Evolutionary conservation across 768 basidiomycete genomes (phyloP).

Genomic region (Pleurotus tuoliensis): DNA sequence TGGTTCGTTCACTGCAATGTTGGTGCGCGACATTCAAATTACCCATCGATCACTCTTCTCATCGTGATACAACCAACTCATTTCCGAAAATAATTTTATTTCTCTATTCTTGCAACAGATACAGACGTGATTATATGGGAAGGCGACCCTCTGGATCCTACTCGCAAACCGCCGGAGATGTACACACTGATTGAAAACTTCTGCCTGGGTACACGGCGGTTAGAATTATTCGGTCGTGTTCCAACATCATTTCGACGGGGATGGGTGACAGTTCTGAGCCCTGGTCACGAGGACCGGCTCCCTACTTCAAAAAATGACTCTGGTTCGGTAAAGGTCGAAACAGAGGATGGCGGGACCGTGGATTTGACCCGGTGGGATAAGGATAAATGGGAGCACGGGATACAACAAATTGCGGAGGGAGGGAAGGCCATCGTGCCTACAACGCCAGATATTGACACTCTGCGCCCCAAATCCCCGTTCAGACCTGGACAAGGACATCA

Average conservation of each 20-base stretch:
- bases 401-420: slow-evolving; percentile 45
- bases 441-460: slow-evolving; percentile 74
- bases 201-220: slow-evolving; percentile 86
- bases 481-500: slow-evolving; percentile 26
- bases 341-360: slow-evolving; percentile 32
- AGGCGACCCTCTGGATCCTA: slow-evolving; percentile 81
- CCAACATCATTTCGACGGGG: slow-evolving; percentile 73
- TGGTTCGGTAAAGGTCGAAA: slow-evolving; percentile 33
- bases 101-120: slow-evolving; percentile 41
- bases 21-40: slow-evolving; percentile 44
- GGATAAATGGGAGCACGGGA: slow-evolving; percentile 61
- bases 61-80: not conserved
- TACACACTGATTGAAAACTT: slow-evolving; percentile 97
- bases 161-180: slow-evolving; percentile 90
- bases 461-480: slow-evolving; percentile 84
- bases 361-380: slow-evolving; percentile 51
- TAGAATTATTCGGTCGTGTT: slow-evolving; percentile 82
- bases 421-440: slow-evolving; percentile 66
- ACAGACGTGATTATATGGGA: slow-evolving; percentile 98
- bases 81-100: not conserved
- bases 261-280: slow-evolving; percentile 85
- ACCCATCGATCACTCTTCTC: slow-evolving; percentile 12
- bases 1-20: slow-evolving; percentile 99
- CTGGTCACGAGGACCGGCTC: slow-evolving; percentile 55
- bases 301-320: slow-evolving; percentile 20